Conservation (phyloP, 75 land plant species). For the Cupressus sempervirens region DNA sequence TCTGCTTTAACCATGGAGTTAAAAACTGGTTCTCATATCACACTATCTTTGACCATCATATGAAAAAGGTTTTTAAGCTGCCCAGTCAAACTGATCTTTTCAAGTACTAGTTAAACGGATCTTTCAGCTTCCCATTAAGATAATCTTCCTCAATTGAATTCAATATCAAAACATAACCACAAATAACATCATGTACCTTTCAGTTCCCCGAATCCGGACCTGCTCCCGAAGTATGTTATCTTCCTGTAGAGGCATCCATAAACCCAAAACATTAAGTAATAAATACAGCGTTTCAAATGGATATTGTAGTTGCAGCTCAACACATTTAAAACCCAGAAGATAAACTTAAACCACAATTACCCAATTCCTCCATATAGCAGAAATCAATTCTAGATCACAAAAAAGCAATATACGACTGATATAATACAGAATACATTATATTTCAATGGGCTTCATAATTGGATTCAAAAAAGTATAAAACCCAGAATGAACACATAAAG, state of each 20-base stretch:
- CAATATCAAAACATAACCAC: neutral
- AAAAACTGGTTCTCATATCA: neutral
- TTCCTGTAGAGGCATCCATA: slow-evolving; percentile 32
- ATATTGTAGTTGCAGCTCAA: neutral
- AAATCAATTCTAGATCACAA: neutral
- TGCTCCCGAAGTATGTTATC: slow-evolving; percentile 67
- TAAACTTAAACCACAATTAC: slow-evolving; percentile 14
- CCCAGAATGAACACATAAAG: neutral
- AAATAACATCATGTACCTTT: slow-evolving; percentile 31
- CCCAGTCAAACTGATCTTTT: neutral
- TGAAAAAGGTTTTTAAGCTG: neutral
- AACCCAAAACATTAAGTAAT: neutral
- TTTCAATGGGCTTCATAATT: neutral
- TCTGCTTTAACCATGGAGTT: neutral
- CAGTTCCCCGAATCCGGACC: slow-evolving; percentile 48
- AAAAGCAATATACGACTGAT: neutral
- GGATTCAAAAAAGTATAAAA: slow-evolving; percentile 8
- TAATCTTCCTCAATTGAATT: neutral
- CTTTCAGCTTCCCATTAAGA: neutral
- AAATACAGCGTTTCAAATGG: neutral
- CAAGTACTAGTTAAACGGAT: neutral
- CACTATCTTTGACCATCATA: neutral
- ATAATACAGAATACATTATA: neutral
- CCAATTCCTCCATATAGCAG: neutral
- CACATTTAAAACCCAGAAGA: slow-evolving; percentile 31